Evolutionary conservation across 2,329 filamentous ascomycete genomes (phyloP).

Genomic region (Colletotrichum sp.): DNA sequence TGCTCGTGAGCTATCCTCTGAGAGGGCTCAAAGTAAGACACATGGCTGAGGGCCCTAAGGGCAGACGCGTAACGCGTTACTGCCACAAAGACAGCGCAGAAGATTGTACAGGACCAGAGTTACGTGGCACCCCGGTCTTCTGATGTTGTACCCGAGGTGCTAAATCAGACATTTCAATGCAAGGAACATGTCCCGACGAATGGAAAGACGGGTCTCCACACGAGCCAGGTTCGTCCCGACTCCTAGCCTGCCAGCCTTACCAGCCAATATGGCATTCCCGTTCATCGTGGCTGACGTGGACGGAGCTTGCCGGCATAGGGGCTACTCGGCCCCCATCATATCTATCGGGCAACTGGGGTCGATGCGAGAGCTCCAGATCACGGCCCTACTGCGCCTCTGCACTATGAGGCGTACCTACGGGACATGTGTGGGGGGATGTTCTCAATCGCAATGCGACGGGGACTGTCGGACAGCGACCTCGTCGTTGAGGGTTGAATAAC

Average conservation of each 20-base stretch:
- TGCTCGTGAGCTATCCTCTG: background rate
- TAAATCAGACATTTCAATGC: background rate
- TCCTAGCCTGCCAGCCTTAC: conserved; percentile 1
- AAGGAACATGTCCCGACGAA: background rate
- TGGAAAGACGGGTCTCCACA: background rate
- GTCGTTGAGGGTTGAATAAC: background rate
- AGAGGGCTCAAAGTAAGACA: background rate
- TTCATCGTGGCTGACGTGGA: background rate
- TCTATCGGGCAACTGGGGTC: background rate
- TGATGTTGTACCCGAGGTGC: background rate
- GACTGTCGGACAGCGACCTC: background rate
- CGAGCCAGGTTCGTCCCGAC: background rate
- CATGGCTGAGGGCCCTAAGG: background rate
- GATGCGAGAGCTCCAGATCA: background rate
- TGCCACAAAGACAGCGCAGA: background rate
- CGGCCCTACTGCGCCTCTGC: background rate
- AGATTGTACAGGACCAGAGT: background rate
- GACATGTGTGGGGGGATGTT: background rate
- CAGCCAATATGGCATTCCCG: background rate
- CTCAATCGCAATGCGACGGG: background rate
- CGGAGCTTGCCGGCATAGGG: background rate
- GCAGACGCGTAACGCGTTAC: background rate
- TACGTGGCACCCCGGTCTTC: background rate
- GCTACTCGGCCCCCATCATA: background rate
- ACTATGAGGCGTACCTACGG: conserved; percentile 5